These are phyloP conservation scores for Fusarium protoensiforme DNA, from an alignment of 2,329 filamentous ascomycete genomes.

Conservation along the genomic window DNA sequence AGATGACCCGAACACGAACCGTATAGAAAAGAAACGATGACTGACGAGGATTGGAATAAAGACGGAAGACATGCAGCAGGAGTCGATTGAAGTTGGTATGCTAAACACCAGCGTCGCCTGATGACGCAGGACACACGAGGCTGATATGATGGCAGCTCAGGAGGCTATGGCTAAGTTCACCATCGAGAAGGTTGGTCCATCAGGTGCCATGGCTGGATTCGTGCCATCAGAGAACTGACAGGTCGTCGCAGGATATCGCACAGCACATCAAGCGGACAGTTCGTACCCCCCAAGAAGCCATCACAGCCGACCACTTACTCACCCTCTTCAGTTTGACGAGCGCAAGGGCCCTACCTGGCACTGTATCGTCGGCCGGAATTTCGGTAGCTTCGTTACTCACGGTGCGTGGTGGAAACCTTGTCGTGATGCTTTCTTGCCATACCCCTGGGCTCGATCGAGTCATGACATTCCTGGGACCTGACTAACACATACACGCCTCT, in stretches of 20 bases:
- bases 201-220: not conserved
- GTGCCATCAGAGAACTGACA: constrained; percentile 27
- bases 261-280: constrained; percentile 96
- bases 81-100: constrained; percentile 95
- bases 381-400: constrained; percentile 98
- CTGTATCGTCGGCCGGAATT: constrained; percentile 98
- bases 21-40: constrained; percentile 18
- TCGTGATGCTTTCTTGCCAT: not conserved
- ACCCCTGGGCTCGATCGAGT: not conserved
- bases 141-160: constrained; percentile 59
- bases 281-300: constrained; percentile 24
- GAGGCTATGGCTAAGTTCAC: constrained; percentile 73
- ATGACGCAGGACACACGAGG: constrained; percentile 14
- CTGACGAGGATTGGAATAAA: constrained; percentile 56
- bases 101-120: constrained; percentile 33
- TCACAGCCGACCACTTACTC: constrained; percentile 20
- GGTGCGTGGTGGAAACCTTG: constrained; percentile 65
- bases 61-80: constrained; percentile 97
- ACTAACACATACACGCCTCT: constrained; percentile 21
- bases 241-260: constrained; percentile 80
- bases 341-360: constrained; percentile 99
- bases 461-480: not conserved
- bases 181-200: constrained; percentile 65
- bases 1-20: constrained; percentile 41
- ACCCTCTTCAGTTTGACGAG: constrained; percentile 81